Evolutionary conservation across 805 yeast species (phyloP), one percentile per base, ranked within the genome.

Genomic region (Yamadazyma kitorensis): DNA sequence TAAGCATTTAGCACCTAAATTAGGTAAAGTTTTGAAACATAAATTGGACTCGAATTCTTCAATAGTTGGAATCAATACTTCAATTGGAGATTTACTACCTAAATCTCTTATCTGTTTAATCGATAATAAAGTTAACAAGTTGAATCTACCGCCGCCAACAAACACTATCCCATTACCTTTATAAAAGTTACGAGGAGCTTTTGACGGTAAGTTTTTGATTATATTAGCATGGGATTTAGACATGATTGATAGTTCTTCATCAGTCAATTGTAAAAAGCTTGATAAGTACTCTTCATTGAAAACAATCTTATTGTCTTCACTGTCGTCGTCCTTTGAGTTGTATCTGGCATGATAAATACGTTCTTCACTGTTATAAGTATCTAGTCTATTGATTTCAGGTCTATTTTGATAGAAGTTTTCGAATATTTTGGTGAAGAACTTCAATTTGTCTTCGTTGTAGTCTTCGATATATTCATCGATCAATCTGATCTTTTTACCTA

Each of bases 61-160:
- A 14, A 70, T 64, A 24, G 76, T 71, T 6, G 95, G 94, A 44
- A 88, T 76, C 44, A 86, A 72, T 7, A 88, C 83, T 64, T 88
- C 96, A 14, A 88, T 78, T 0, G 96, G 96, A 23, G 82, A 57
- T 10, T 68, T 69, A 3, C 84, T 77, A 2, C 91, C 87, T 6
- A 72, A 63, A 24, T 78, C 74, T 49, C 95, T 65, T 32, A 87
- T 57, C 41, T 80, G 70, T 47, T 74, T 74, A 35, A 86, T 72
- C 7, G 86, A 76, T 16, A 83, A 61, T 24, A 83, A 59, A 4
- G 86, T 76, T 47, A 82, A 68, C 72, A 91, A 81, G 41, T 84
- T 78, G 57, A 78, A 83, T 46, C 74, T 74, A 3, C 89, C 93
- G 27, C 95, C 95, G 22, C 91, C 94, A 18, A 85, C 88, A 48